Evolutionary conservation across 257 asterid species (phyloP), one percentile per base, ranked within the genome.

Genomic region (Salvia miltiorrhiza): DNA sequence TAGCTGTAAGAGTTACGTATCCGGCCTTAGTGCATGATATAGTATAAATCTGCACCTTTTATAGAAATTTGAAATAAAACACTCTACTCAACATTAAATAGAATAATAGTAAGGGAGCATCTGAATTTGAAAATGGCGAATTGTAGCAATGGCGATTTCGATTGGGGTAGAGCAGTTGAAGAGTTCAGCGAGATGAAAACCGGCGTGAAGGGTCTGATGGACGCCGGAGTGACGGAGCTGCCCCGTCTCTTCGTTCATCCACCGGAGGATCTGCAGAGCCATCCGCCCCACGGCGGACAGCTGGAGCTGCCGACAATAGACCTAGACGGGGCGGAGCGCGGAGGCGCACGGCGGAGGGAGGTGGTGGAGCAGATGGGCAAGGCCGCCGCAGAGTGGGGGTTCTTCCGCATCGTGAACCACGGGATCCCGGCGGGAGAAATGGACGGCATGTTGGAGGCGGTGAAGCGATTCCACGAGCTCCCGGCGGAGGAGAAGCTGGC

Each of bases 171-270:
- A 26, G 81, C 68, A 53, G 7, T 74, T n/a, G 43, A 35, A 13
- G 68, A 72, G 7, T 81, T 78, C 35, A 74, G 78, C 7, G 76
- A 50, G 11, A 56, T 77, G 0, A 81, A 81, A 48, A 68, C 73
- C 1, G 83, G 85, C 4, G 80, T 81, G 1, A 81, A 81, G 75
- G 83, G 83, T 41, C 63, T 81, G n/a, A 81, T 72, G 2, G 86
- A 81, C 20, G 73, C 73, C 1, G 81, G 79, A 0, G 28, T 75
- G 13, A 13, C 49, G 4, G 73, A 75, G 69, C 19, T 81, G 28
- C 86, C 86, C 0, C 52, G 49, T 6, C 59, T 81, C 54, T 81
- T 81, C 41, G 69, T 75, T n/a, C 86, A 78, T 20, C 77, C 75
- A 7, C 59, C 45, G 3, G 50, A 61, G 67, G 37, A 16, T 2